A percentile compares a stretch with the other conserved stretches of the same genome.
Conservation (phyloP, 2,329 filamentous ascomycete genomes). For the Arthrinium phaeospermum region DNA sequence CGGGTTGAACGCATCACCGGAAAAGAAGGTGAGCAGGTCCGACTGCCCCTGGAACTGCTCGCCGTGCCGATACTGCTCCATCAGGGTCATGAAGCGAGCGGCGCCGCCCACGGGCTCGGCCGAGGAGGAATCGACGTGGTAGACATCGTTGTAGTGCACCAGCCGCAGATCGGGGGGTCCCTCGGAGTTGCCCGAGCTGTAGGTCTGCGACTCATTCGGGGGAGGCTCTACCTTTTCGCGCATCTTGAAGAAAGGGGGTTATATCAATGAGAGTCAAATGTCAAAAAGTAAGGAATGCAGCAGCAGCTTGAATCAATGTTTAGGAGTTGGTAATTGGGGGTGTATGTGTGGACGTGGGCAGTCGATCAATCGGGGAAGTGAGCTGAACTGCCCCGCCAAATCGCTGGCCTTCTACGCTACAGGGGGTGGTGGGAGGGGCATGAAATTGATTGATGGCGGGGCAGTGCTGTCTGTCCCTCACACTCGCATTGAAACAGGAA, state of each 20-base stretch:
- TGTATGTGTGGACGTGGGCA: neutral
- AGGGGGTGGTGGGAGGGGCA: neutral
- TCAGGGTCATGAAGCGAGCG: constrained; percentile 78
- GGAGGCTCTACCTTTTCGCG: constrained; percentile 36
- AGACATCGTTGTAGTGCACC: constrained; percentile 92
- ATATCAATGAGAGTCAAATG: neutral
- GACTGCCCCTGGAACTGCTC: constrained; percentile 67
- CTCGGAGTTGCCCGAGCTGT: constrained; percentile 35
- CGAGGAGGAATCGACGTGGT: constrained; percentile 79
- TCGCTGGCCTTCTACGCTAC: neutral
- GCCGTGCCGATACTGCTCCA: constrained; percentile 74
- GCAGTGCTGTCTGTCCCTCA: neutral
- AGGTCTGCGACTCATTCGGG: constrained; percentile 39
- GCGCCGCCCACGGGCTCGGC: constrained; percentile 84
- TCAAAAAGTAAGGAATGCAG: neutral
- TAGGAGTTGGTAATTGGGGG: neutral
- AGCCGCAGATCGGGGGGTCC: constrained; percentile 75
- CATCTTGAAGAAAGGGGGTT: constrained; percentile 27
- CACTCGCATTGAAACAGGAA: neutral
- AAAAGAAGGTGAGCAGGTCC: constrained; percentile 79
- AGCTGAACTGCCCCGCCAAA: constrained; percentile 8
- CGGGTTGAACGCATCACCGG: constrained; percentile 91
- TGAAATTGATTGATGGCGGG: neutral
- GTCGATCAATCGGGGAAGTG: constrained; percentile 4
- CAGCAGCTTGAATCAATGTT: neutral